Percentiles rank a stretch among this genome's conserved stretches.
phyloP scores from a whole-genome alignment of 2,329 filamentous ascomycete species.

The Grosmannia serpens region DNA sequence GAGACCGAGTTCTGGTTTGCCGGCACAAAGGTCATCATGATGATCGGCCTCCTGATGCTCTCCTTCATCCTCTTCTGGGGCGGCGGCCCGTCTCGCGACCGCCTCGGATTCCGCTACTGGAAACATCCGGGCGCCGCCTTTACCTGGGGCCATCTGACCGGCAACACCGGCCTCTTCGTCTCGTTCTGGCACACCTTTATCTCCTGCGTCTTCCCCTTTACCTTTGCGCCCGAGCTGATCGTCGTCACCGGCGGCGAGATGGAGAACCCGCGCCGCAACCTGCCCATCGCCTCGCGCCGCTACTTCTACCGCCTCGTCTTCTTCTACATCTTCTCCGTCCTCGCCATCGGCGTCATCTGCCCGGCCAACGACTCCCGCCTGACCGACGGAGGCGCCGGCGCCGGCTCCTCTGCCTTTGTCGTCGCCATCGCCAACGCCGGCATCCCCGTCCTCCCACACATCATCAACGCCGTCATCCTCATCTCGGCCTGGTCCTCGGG shows the following conservation, averaged over 20 bases:
- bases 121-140: constrained; percentile 29
- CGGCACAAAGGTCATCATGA: constrained; percentile 32
- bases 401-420: constrained; percentile 49
- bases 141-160: constrained; percentile 22
- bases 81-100: constrained; percentile 11
- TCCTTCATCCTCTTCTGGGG: constrained; percentile 34
- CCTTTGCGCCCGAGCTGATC: constrained; percentile 43
- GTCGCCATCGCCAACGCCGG: constrained; percentile 60
- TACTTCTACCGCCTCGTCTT: constrained; percentile 30
- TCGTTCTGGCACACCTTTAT: constrained; percentile 31
- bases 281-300: constrained; percentile 60
- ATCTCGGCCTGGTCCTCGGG: constrained; percentile 59
- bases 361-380: constrained; percentile 20
- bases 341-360: constrained; percentile 17
- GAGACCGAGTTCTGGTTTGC: constrained; percentile 10
- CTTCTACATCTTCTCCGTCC: constrained; percentile 20
- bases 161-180: constrained; percentile 26
- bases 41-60: constrained; percentile 23
- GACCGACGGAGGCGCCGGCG: constrained; percentile 20
- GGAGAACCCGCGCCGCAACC: constrained; percentile 58
- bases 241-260: constrained; percentile 48
- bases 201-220: constrained; percentile 30
- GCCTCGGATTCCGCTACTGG: constrained; percentile 10
- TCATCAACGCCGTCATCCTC: constrained; percentile 67
- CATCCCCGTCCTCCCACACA: constrained; percentile 53